These are phyloP conservation scores for Articulospora tetracladia DNA, from an alignment of 495 filamentous ascomycete genomes.

Conservation along the genomic window DNA sequence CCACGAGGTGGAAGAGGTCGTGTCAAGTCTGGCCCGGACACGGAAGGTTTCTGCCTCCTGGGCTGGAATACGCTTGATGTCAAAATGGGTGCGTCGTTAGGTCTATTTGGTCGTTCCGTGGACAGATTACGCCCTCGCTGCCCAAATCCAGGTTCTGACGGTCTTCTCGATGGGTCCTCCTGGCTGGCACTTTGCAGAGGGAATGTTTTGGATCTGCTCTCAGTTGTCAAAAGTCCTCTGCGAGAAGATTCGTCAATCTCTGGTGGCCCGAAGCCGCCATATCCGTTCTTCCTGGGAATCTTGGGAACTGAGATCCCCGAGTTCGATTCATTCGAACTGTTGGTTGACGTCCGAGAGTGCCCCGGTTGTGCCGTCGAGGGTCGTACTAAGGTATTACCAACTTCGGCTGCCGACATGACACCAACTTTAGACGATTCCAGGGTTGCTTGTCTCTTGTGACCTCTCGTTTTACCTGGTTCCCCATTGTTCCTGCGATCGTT, in stretches of 20 bases:
- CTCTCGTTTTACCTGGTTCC: neutral
- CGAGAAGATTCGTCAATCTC: constrained; percentile 28
- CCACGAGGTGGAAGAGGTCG: constrained; percentile 44
- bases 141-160: constrained; percentile 39
- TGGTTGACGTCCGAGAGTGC: constrained; percentile 29
- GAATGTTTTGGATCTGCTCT: constrained; percentile 52
- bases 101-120: constrained; percentile 2
- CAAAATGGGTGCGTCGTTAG: neutral
- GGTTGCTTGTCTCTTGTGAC: constrained; percentile 17
- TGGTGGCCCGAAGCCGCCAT: constrained; percentile 44
- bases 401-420: constrained; percentile 12
- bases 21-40: constrained; percentile 41
- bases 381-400: constrained; percentile 7
- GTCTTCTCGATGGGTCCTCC: constrained; percentile 38
- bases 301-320: constrained; percentile 32
- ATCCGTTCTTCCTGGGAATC: constrained; percentile 42
- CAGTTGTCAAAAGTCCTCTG: constrained; percentile 33
- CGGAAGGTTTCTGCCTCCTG: constrained; percentile 35
- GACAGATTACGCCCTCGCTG: constrained; percentile 31
- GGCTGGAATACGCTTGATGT: constrained; percentile 1
- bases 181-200: constrained; percentile 36
- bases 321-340: constrained; percentile 33
- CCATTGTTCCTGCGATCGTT: constrained; percentile 19
- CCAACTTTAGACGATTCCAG: constrained; percentile 9
- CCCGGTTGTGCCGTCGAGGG: constrained; percentile 19